Base-by-base conservation (phyloP, 164 flowering plant species). In the Kingdonia uniflora region DNA sequence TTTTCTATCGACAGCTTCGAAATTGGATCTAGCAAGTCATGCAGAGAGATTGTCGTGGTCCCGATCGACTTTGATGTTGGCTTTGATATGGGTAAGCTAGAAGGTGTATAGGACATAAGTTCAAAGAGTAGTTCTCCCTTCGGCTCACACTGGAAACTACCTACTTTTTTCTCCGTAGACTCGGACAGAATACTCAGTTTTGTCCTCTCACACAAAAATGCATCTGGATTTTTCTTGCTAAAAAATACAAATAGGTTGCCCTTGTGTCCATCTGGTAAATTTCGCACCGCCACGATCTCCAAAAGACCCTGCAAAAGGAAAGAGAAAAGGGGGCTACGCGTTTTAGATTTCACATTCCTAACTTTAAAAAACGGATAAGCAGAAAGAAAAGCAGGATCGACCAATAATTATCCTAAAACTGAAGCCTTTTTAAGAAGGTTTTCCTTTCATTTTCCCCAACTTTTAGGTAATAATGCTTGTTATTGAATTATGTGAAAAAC, bases 71-170 rank as follows among this genome's bases (percentile, higher is more conserved):
- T 72, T 77, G 20, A n/a, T n/a, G 63, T 39, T 42, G 59, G 47
- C 59, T 59, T 80, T 46, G 67, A 42, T 52, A 76, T 26, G 6
- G 71, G 66, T 49, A 74, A 60, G 57, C 55, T 68, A 52, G 84
- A 74, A 68, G 71, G 23, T 39, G 74, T 65, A 11, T 59, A 67
- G 23, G 68, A 76, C 45, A 69, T 46, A 45, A 92, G 87, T 64
- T 78, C 86, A 65, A 92, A 73, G 11, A 73, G 52, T 46, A 92
- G 67, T 53, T 81, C 75, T 56, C 95, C 99, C 20, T 55, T 65
- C 21, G 94, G 78, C 66, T 88, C 83, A 73, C 96, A 92, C 49
- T 74, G 81, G 67, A 92, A 88, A 15, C 59, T 53, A 60, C 85
- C 81, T 56, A 80, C 81, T 49, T 82, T 78, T 63, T 92, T 92